Base-by-base conservation (phyloP, 2,329 filamentous ascomycete species). In the Sarocladiaceae sp. region DNA sequence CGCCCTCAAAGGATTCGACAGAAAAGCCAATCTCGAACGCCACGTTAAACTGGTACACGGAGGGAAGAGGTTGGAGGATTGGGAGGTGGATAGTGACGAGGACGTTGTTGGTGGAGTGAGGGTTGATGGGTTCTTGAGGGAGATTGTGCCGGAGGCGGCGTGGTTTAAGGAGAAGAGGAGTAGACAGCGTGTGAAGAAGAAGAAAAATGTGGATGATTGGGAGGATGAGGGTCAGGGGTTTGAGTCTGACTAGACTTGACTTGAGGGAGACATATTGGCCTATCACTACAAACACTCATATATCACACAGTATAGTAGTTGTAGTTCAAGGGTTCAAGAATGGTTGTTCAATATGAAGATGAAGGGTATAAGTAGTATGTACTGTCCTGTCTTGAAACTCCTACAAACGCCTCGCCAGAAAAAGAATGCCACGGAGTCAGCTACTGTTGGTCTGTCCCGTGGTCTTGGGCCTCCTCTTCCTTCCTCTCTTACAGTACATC, bases 51-150 rank as follows among this genome's bases (percentile, higher is more conserved):
- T 66, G 6, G 59, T 74, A 17, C 72, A 75, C 54, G 63, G 64
- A n/a, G 65, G 64, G 59, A 65, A 51, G 66, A 64, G 51, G 60
- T 11, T 39, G 11, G 50, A 52, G 31, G 44, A 33, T 25, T 36
- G 70, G 31, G 64, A 70, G 18, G 57, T 62, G 28, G 69, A 70
- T 18, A 71, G 75, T 54, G 77, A 72, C 59, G 78, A 76, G 53
- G 80, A 83, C 59, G 77, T 82, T 59, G 58, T 74, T 8, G 86
- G 84, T 0, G 84, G 75, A 0, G 81, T 88, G 18, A 86, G 88
- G 59, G 76, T 82, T 1, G 86, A 90, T 64, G 82, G 86, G 0
- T 90, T 87, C 60, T 58, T 90, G 59, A 71, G 73, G 60, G 76
- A 78, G 3, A 74, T 88, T 50, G 68, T 71, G 53, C 65, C 71